Base-by-base conservation (phyloP, 805 yeast genomes). In the Cyberlindnera meyerae region DNA sequence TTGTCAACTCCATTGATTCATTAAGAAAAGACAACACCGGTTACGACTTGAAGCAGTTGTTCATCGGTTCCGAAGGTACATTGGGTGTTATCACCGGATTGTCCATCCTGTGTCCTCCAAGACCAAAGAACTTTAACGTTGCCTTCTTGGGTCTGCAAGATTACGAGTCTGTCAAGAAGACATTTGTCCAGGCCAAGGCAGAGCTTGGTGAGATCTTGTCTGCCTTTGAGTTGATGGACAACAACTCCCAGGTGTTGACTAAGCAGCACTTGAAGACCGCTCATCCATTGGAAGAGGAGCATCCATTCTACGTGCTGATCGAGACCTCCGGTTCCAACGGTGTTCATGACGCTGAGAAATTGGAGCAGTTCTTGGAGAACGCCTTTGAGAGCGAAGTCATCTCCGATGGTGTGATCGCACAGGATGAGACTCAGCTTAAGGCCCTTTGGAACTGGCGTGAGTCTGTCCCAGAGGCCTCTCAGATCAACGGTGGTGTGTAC, bases 381-480 rank as follows among this genome's bases (percentile, higher is more conserved):
- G 82, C 81, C 12, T 83, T 93, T 87, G 96, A 84, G 60, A 73
- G 75, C 21, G 97, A 82, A 34, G 59, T 79, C 31, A 89, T 93
- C 22, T 68, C 71, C n/a, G 97, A 93, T 60, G 98, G 98, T 54
- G 89, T 87, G 27, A 83, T 93, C 46, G 96, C 98, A 7, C 96
- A 88, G 61, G 97, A 89, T 59, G 96, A 86, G 63, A 70, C 93
- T 2, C 97, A 93, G 62, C 63, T 85, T 42, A 70, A 69, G 43
- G 78, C 77, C 38, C 71, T 93, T 51, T 93, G 98, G 98, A 67
- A 79, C 24, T 93, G 97, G 97, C 79, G 98, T 65, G 98, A 93
- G 63, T 73, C 82, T 44, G 77, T 90, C 45, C 87, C 96, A 27
- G 98, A 93, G 65, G 89, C 96, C 6, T 72, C 85, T 6, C 82